Evolutionary conservation across 306 rosid species (phyloP), one percentile per base, ranked within the genome.

Genomic region (Parietaria judaica): DNA sequence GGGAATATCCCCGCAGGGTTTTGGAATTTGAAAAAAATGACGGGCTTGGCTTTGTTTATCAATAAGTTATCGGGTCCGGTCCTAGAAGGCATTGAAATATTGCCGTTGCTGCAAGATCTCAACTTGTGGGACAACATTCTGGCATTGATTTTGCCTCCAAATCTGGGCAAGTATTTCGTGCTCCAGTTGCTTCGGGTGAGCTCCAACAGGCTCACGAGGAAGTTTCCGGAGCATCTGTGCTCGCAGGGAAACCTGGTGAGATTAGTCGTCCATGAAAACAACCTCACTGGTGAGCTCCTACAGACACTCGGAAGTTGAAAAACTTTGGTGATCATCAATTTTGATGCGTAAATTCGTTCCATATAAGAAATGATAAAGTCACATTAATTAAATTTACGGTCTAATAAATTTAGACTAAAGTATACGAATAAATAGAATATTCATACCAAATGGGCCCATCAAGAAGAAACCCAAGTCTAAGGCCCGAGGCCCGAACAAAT

Each of bases 211-310:
- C 78, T 89, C 9, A 67, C 62, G 0, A 89, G 97, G 2, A 71
- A 44, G 14, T 45, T 89, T 31, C 97, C 95, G 7, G 77, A 74
- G 6, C 66, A 77, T n/a, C 70, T 86, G 66, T 86, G 97, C 62
- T 52, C 65, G 36, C 14, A 68, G 11, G 78, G 83, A 45, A 48
- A 61, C 71, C 71, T 89, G 41, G 6, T 7, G 3, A 74, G 74
- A n/a, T 6, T 89, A 50, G 58, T 74, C 36, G 77, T 63, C 36
- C 65, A 53, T 46, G 73, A 74, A 34, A 89, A 89, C 60, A 14
- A 63, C 52, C 74, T 89, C 8, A 76, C 54, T 35, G 87, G 97
- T 0, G 80, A 78, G 58, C 54, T 89, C 56, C 95, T 95, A 4
- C 63, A 78, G 58, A 76, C 84, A 10, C 82, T 89, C 6, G 86